Base-by-base conservation (phyloP, 345 rosid genomes). In the Populus davidiana region DNA sequence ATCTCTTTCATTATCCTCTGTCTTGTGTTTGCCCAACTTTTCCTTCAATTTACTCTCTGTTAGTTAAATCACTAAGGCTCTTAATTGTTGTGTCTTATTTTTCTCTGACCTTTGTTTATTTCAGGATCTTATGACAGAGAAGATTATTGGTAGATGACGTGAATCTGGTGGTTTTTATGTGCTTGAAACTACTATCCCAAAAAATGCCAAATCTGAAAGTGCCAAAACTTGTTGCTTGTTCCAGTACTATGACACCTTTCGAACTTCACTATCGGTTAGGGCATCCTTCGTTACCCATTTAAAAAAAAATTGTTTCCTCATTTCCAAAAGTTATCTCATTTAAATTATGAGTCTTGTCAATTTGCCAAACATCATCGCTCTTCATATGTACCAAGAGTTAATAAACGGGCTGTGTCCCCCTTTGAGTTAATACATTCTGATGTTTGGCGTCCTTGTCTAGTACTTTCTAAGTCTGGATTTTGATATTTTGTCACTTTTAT, bases 341-440 rank as follows among this genome's bases (percentile, higher is more conserved):
- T 63, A 12, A 5, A 74, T 20, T 74, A 27, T 63, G 56, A 74
- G 8, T 63, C 27, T 3, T 39, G 39, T 74, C 68, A 29, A 12
- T 64, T 64, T 23, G 68, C 35, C 1, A 64, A 64, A 64, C 68
- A 13, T 64, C 87, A 80, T 29, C 21, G 35, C 31, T 12, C 31
- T 27, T 27, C 35, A 64, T 9, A 13, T 47, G 17, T 47, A 47
- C 50, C 50, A 47, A 47, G 50, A 47, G 50, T 47, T 47, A 47
- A 47, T 13, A 64, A 23, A 23, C 35, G 68, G 16, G 68, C 18
- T 23, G 18, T 2, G 14, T 29, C 68, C 27, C 14, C 68, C 5
- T 64, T 64, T 64, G 68, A 23, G 27, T 23, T 64, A 64, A 27
- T 64, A 21, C 21, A 64, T 64, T 47, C 50, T 47, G 50, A 47